These are phyloP conservation scores for Calonectria hawksworthii DNA, from an alignment of 2,329 filamentous ascomycete species.

Conservation along the genomic window DNA sequence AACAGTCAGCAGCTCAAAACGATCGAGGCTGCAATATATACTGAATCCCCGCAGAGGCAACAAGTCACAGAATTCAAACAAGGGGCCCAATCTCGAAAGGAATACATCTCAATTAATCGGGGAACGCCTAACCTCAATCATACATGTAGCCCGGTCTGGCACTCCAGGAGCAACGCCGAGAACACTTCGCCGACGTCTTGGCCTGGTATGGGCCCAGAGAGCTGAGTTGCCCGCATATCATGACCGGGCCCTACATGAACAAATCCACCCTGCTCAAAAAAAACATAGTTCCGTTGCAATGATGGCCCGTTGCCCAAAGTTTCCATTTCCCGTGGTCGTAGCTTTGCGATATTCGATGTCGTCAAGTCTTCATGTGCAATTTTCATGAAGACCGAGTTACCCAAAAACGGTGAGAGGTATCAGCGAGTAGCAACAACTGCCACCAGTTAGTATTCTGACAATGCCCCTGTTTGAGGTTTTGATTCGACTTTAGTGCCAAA, in stretches of 20 bases:
- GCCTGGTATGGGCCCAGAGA: slow-evolving; percentile 18
- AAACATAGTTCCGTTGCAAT: slow-evolving; percentile 49
- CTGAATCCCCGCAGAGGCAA: not conserved
- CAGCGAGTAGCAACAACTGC: slow-evolving; percentile 55
- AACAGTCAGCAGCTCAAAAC: not conserved
- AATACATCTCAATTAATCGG: slow-evolving; percentile 60
- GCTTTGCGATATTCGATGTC: slow-evolving; percentile 46
- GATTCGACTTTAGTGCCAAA: not conserved
- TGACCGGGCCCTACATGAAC: slow-evolving; percentile 48
- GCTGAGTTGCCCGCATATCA: slow-evolving; percentile 44
- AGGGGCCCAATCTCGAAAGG: slow-evolving; percentile 34
- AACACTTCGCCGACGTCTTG: slow-evolving; percentile 33
- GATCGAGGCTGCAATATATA: not conserved
- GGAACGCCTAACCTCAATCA: slow-evolving; percentile 62
- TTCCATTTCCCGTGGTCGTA: slow-evolving; percentile 47
- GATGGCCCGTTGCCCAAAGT: slow-evolving; percentile 47
- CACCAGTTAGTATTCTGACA: slow-evolving; percentile 27
- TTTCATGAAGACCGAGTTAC: slow-evolving; percentile 45
- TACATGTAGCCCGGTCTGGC: slow-evolving; percentile 54
- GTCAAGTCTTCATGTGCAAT: slow-evolving; percentile 40
- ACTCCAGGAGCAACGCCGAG: slow-evolving; percentile 35
- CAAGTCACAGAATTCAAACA: not conserved
- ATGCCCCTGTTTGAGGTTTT: not conserved
- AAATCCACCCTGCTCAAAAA: slow-evolving; percentile 54
- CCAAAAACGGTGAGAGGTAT: slow-evolving; percentile 40